Base-by-base conservation (phyloP, 768 basidiomycete species). In the Pleurotus pulmonarius region DNA sequence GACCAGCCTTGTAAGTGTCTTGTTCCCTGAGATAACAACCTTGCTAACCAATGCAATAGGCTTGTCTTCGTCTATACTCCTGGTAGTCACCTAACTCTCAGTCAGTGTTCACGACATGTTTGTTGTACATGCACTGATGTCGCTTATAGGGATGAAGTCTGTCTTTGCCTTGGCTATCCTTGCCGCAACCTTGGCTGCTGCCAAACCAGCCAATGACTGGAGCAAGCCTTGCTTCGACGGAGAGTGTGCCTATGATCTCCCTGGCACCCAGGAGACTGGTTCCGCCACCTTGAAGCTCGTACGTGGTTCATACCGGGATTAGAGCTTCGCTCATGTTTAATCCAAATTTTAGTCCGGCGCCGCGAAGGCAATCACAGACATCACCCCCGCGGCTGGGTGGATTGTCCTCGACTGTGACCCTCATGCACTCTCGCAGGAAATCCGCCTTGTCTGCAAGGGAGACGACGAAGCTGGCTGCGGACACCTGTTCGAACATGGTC, bases 171-270 rank as follows among this genome's bases (percentile, higher is more conserved):
- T 53, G 20, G 51, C 51, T n/a, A 41, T 53, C 13, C 15, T 53
- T 53, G 51, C 51, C 38, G 51, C 51, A 12, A 16, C 51, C 9
- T n/a, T 53, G 37, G 34, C 51, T 53, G 39, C 39, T 15, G 51
- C 51, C 51, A 39, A n/a, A 46, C 20, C 49, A 45, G 49, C 56
- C 49, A 53, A 53, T 39, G 51, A 53, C 22, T 53, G 51, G 51
- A 53, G 51, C 51, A 24, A 41, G 37, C 51, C 51, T 4, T 53
- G 51, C 51, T 53, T 53, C 18, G 39, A 53, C 39, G 51, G 51
- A 40, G 51, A 53, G 39, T 53, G 51, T 43, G 51, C 51, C 51
- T 53, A 53, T 41, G 51, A 53, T 53, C 51, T 53, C 39, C 51
- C 39, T 11, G 51, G 51, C 5, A 41, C 39, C 41, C 15, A 13